Base-by-base conservation (phyloP, 176 grass and related monocot genomes). In the Areca catechu region DNA sequence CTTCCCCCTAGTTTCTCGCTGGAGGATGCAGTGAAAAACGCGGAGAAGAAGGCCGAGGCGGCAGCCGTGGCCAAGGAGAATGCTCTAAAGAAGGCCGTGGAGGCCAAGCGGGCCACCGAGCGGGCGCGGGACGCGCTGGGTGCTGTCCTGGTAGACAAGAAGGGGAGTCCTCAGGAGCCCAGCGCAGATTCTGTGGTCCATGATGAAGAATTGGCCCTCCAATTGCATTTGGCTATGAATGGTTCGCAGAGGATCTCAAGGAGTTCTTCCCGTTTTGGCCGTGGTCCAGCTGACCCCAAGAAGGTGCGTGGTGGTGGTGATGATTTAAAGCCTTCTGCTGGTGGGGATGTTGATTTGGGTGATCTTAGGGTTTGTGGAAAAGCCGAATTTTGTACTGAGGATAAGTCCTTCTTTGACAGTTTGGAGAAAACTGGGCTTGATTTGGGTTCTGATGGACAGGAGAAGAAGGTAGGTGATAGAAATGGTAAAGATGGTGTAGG, bases 151-250 rank as follows among this genome's bases (percentile, higher is more conserved):
- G 7, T 30, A 0, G 52, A 22, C 15, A 24, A 51, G 14, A 24
- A 48, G 51, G 48, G 20, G 61, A 24, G 16, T 3, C 66, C 20
- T 4, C 18, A 17, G 5, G 24, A 17, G 30, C n/a, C 4, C 9
- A 59, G 24, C 20, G 24, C 19, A 54, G 70, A 74, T 71, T 48
- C 16, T 1, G 73, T 30, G 3, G 22, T 71, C 4, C 48, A 50
- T 0, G 85, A 89, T 24, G 77, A 80, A 18, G 47, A 80, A 58
- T 50, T 89, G 24, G 85, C 85, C 15, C 67, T 89, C 55, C 80
- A 77, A 69, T 63, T 89, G 18, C 85, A 89, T 83, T 66, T 89
- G 50, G 77, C 65, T 2, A 89, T 89, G 65, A 89, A 89, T 62
- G 85, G 85, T 16, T 89, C 85, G 3, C 69, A 49, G 56, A 84